These are phyloP conservation scores for Suhomyces taliae DNA, from an alignment of 1,139 yeast species.

Conservation along the genomic window DNA sequence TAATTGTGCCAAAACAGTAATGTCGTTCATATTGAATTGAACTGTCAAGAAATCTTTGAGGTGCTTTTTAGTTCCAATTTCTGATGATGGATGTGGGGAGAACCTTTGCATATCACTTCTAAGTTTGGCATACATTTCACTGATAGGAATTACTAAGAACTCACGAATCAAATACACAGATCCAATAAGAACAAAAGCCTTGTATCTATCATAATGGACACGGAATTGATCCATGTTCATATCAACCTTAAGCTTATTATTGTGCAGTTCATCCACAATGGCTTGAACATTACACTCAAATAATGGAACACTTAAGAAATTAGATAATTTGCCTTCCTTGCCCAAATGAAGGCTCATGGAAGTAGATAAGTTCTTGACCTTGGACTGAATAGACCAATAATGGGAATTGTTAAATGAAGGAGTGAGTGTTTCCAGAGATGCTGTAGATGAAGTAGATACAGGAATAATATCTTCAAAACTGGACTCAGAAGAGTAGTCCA, in stretches of 20 bases:
- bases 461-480: slow-evolving; percentile 4
- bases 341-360: slow-evolving; percentile 29
- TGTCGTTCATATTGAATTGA: slow-evolving; percentile 22
- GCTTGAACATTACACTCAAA: slow-evolving; percentile 19
- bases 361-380: slow-evolving; percentile 21
- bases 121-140: slow-evolving; percentile 22
- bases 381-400: slow-evolving; percentile 22
- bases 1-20: slow-evolving; percentile 28
- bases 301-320: slow-evolving; percentile 21
- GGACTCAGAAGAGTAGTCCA: background rate
- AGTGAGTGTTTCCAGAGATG: slow-evolving; percentile 29
- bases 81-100: slow-evolving; percentile 12
- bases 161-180: slow-evolving; percentile 53
- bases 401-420: slow-evolving; percentile 8
- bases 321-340: slow-evolving; percentile 7
- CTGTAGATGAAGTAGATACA: slow-evolving; percentile 10
- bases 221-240: slow-evolving; percentile 30
- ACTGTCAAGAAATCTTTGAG: slow-evolving; percentile 16
- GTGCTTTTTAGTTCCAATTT: background rate
- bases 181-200: slow-evolving; percentile 55
- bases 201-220: slow-evolving; percentile 46
- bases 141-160: slow-evolving; percentile 41
- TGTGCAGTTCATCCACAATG: slow-evolving; percentile 12
- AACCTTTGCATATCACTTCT: slow-evolving; percentile 26
- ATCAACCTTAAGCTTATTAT: slow-evolving; percentile 30